phyloP scores from a whole-genome alignment of 768 basidiomycete species.

The Tubosaeta brunneosetosa region DNA sequence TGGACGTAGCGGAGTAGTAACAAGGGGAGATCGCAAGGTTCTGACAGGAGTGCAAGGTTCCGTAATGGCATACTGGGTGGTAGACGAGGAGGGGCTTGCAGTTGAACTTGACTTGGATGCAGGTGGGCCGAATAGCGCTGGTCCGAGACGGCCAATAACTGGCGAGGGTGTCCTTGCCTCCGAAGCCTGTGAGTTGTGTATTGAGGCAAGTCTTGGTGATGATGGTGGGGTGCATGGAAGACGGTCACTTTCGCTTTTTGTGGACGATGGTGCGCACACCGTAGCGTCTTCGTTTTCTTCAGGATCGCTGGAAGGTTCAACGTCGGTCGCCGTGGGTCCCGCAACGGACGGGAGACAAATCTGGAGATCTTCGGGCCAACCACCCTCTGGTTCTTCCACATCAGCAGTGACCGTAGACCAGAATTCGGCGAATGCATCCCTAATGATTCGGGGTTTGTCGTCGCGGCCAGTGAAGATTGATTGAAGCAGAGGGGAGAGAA shows the following conservation, averaged over 20 bases:
- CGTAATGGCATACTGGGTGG: not conserved
- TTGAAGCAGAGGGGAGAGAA: constrained; percentile 47
- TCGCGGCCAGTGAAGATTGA: constrained; percentile 52
- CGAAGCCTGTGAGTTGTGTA: constrained; percentile 1
- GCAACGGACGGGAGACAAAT: constrained; percentile 26
- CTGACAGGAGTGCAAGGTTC: constrained; percentile 28
- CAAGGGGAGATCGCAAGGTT: constrained; percentile 17
- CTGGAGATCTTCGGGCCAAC: constrained; percentile 51
- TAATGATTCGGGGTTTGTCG: constrained; percentile 41
- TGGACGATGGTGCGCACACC: constrained; percentile 1
- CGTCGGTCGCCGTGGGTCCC: not conserved
- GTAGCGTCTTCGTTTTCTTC: constrained; percentile 21
- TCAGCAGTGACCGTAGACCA: constrained; percentile 51
- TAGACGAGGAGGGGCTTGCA: constrained; percentile 5
- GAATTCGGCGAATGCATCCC: constrained; percentile 55
- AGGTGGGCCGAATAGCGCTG: constrained; percentile 22
- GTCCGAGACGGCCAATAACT: constrained; percentile 25
- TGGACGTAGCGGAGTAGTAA: constrained; percentile 34
- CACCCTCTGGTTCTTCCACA: constrained; percentile 38
- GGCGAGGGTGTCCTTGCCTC: constrained; percentile 10
- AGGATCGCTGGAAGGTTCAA: constrained; percentile 22
- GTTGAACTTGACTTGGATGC: constrained; percentile 1
- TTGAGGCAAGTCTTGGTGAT: constrained; percentile 5
- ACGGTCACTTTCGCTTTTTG: constrained; percentile 2
- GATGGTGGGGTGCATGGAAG: constrained; percentile 8